Evolutionary conservation across 495 filamentous ascomycete genomes (phyloP).

Genomic region (Hypoxylon lienhwacheense): DNA sequence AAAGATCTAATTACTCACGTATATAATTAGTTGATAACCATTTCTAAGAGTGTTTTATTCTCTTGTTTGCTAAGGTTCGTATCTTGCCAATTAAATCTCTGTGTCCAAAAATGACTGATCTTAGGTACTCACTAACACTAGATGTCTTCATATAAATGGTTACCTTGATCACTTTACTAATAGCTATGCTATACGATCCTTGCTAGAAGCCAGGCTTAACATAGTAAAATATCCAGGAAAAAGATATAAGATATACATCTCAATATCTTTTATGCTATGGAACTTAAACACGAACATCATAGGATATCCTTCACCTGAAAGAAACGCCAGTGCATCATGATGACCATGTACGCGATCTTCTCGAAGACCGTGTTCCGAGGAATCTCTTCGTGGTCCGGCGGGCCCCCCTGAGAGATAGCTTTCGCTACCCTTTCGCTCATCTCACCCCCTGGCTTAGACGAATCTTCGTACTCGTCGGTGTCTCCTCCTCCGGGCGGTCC

Average conservation of each 20-base stretch:
- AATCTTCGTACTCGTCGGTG: background rate
- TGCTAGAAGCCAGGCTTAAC: background rate
- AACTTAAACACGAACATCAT: background rate
- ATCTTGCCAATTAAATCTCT: too few species aligned
- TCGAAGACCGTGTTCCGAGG: background rate
- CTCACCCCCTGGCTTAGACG: background rate
- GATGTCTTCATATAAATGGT: too few species aligned
- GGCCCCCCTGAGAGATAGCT: background rate
- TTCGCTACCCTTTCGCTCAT: background rate
- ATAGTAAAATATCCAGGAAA: background rate
- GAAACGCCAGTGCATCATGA: conserved; percentile 23
- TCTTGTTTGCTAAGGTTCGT: too few species aligned
- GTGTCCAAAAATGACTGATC: too few species aligned
- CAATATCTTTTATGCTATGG: background rate
- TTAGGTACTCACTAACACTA: too few species aligned
- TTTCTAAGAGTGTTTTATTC: too few species aligned
- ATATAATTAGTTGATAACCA: too few species aligned
- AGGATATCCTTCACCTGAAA: background rate
- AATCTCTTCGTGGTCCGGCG: background rate
- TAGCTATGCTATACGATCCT: too few species aligned
- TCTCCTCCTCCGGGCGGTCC: background rate
- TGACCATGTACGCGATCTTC: conserved; percentile 18
- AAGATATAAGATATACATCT: too few species aligned
- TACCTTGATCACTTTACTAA: too few species aligned
- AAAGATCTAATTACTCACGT: too few species aligned